A percentile compares a stretch with the other conserved stretches of the same genome.
Conservation (phyloP, 2,329 filamentous ascomycete species). For the Monosporascus sp. region DNA sequence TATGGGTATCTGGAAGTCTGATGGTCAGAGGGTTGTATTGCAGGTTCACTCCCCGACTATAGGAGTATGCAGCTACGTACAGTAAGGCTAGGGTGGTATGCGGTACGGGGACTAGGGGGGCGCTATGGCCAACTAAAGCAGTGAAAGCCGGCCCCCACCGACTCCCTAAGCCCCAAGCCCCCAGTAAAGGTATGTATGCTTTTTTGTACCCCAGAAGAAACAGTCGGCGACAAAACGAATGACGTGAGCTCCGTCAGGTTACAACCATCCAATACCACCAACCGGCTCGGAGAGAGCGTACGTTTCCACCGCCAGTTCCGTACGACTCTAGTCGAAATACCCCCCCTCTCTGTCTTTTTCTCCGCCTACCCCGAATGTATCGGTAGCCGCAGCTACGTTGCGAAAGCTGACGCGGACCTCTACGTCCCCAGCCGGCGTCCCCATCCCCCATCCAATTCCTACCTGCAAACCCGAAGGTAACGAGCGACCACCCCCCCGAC, state of each 20-base stretch:
- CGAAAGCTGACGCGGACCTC: too few species aligned
- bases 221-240: not conserved
- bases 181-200: not conserved
- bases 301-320: not conserved
- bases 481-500: slow-evolving; percentile 2
- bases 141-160: not conserved
- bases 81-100: too few species aligned
- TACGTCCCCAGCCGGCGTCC: not conserved
- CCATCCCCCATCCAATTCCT: not conserved
- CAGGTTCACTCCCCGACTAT: not conserved
- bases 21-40: not conserved
- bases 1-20: too few species aligned
- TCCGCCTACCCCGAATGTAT: too few species aligned
- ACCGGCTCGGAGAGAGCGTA: not conserved
- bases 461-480: not conserved
- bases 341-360: too few species aligned
- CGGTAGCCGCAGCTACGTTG: too few species aligned
- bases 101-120: not conserved
- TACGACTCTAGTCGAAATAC: not conserved
- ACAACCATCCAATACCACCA: not conserved
- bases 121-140: not conserved
- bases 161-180: not conserved
- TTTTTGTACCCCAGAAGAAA: not conserved
- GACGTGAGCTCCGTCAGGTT: not conserved
- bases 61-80: not conserved